These are phyloP conservation scores for Aspergillus saccharolyticus DNA, from an alignment of 495 filamentous ascomycete genomes.

Conservation along the genomic window DNA sequence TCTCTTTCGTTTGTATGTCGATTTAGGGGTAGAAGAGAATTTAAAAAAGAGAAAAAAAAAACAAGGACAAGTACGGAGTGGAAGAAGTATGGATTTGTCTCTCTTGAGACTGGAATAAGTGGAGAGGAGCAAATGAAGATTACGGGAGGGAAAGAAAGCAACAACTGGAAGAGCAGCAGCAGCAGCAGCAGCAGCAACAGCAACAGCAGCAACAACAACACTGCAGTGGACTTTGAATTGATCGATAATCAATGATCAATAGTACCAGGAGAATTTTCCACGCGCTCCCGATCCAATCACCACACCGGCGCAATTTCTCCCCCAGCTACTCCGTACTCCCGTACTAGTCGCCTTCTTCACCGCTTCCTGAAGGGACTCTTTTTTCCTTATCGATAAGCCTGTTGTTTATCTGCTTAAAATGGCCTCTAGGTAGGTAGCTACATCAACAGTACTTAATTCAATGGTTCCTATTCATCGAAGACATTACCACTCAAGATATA, in stretches of 20 bases:
- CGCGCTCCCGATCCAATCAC: slow-evolving; percentile 22
- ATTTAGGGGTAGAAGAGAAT: background rate
- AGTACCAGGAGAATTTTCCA: slow-evolving; percentile 23
- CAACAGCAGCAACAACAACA: too few relatives aligned
- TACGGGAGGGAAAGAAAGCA: background rate
- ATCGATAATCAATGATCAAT: slow-evolving; percentile 7
- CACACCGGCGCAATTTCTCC: background rate
- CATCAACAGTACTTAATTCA: too few relatives aligned
- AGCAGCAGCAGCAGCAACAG: slow-evolving; percentile 2
- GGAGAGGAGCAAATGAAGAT: background rate
- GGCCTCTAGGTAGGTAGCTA: too few relatives aligned
- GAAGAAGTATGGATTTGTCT: background rate
- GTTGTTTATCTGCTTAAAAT: too few relatives aligned
- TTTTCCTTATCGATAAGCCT: slow-evolving; percentile 19
- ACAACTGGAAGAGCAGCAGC: slow-evolving; percentile 1
- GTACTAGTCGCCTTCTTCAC: too few relatives aligned
- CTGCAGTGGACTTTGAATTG: too few relatives aligned
- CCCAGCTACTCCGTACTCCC: slow-evolving; percentile 17
- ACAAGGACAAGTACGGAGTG: background rate
- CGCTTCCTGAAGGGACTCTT: slow-evolving; percentile 6
- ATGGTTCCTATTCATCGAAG: too few relatives aligned
- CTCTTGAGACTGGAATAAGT: background rate
- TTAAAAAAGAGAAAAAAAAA: background rate
- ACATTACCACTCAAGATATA: too few relatives aligned
- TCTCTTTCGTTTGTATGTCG: background rate